Evolutionary conservation across 306 rosid species (phyloP).

Genomic region (Erythrophleum fordii): DNA sequence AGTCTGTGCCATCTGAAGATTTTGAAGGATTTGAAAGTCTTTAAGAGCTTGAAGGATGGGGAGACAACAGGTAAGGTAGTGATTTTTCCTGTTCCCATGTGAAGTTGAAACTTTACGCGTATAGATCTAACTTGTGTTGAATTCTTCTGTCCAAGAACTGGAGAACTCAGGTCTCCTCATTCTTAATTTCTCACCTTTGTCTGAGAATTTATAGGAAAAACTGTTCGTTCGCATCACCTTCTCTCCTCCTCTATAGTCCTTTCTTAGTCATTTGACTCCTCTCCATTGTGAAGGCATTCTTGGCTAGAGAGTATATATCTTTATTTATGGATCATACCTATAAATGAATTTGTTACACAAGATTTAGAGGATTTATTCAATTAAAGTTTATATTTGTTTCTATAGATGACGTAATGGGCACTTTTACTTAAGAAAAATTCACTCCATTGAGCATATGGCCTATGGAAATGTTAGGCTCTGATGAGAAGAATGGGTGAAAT

Average conservation of each 20-base stretch:
- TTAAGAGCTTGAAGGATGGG: conserved; percentile 22
- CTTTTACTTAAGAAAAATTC: no score
- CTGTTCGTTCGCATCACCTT: no score
- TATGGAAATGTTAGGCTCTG: not conserved
- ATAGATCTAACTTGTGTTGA: not conserved
- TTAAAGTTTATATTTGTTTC: not conserved
- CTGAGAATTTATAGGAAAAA: not conserved
- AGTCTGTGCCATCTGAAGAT: conserved; percentile 53
- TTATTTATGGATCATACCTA: no score
- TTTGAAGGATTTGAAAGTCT: conserved; percentile 37
- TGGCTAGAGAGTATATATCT: no score
- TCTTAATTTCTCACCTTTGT: not conserved
- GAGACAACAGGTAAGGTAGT: conserved; percentile 50
- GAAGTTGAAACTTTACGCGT: not conserved
- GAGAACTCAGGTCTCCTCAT: not conserved
- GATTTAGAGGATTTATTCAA: no score
- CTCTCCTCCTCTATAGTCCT: no score
- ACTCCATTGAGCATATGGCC: not conserved
- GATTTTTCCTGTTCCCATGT: conserved; percentile 43
- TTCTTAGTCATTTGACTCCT: no score
- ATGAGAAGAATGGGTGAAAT: not conserved
- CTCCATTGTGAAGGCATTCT: no score
- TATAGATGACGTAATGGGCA: no score
- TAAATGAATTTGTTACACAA: no score
- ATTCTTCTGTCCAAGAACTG: not conserved